phyloP scores from a whole-genome alignment of 768 basidiomycete genomes.

The Hemileccinum rubropunctum region DNA sequence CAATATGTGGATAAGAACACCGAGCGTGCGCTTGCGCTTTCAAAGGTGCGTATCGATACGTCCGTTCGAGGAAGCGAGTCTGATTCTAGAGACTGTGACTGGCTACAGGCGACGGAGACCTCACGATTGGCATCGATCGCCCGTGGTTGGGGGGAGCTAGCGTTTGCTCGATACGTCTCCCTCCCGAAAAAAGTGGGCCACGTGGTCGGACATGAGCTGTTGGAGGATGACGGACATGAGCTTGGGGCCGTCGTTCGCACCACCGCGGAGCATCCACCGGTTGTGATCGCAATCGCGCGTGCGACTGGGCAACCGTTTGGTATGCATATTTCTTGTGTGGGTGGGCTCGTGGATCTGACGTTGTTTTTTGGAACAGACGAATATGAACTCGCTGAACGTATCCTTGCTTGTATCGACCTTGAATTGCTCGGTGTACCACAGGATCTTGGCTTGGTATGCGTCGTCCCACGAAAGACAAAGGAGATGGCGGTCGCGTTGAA shows the following conservation, averaged over 20 bases:
- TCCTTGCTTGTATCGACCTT: slow-evolving; percentile 10
- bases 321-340: neutral
- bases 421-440: slow-evolving; percentile 4
- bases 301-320: slow-evolving; percentile 8
- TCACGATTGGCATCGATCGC: slow-evolving; percentile 1
- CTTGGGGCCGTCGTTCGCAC: slow-evolving; percentile 3
- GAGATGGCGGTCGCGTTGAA: slow-evolving; percentile 1
- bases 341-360: neutral
- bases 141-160: slow-evolving; percentile 1
- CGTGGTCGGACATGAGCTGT: neutral
- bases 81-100: neutral
- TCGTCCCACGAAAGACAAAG: slow-evolving; percentile 2
- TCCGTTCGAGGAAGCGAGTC: neutral
- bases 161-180: neutral
- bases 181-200: slow-evolving; percentile 1
- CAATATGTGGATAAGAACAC: neutral
- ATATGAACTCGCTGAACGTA: neutral
- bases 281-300: slow-evolving; percentile 6
- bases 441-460: slow-evolving; percentile 11
- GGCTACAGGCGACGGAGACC: neutral
- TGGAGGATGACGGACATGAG: neutral
- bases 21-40: neutral
- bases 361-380: slow-evolving; percentile 5
- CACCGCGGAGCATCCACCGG: neutral
- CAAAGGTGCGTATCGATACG: slow-evolving; percentile 3